A percentile compares a stretch with the other conserved stretches of the same genome.
Evolutionary conservation across 2,329 filamentous ascomycete species (phyloP).

Genomic region (Sporothrix variecibatus): DNA sequence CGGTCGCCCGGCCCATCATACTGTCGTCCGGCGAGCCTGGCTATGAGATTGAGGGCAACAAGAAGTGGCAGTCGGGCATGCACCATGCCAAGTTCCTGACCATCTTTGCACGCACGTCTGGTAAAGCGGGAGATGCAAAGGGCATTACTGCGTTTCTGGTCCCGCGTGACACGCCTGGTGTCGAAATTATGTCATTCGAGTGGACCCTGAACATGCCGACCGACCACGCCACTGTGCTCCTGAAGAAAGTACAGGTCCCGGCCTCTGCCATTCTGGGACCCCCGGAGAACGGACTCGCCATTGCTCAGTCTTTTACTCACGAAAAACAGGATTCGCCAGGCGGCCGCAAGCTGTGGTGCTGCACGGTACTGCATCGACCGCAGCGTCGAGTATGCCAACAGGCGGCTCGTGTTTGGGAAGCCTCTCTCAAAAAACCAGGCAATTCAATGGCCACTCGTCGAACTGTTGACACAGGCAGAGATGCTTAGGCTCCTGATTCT

Average conservation of each 20-base stretch:
- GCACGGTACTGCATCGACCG: not conserved
- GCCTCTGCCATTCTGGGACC: not conserved
- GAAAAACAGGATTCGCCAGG: not conserved
- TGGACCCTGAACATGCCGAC: not conserved
- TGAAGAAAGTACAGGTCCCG: not conserved
- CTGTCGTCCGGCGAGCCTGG: not conserved
- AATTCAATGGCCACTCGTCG: not conserved
- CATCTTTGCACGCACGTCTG: not conserved
- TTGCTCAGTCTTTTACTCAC: not conserved
- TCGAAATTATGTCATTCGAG: not conserved
- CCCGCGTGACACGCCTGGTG: not conserved
- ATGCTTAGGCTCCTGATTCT: not conserved
- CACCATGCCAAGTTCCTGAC: not conserved
- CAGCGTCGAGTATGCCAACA: slow-evolving; percentile 2
- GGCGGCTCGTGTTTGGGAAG: not conserved
- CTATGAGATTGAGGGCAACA: not conserved
- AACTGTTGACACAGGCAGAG: not conserved
- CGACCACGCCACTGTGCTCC: not conserved
- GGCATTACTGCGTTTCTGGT: not conserved
- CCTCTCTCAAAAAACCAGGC: not conserved
- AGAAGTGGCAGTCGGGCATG: slow-evolving; percentile 5
- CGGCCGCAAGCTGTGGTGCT: not conserved
- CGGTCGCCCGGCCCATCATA: not conserved
- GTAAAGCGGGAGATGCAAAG: not conserved
- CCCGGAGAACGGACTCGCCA: not conserved